Base-by-base conservation (phyloP, 768 basidiomycete genomes). In the Boletus rufocinnamomeus region DNA sequence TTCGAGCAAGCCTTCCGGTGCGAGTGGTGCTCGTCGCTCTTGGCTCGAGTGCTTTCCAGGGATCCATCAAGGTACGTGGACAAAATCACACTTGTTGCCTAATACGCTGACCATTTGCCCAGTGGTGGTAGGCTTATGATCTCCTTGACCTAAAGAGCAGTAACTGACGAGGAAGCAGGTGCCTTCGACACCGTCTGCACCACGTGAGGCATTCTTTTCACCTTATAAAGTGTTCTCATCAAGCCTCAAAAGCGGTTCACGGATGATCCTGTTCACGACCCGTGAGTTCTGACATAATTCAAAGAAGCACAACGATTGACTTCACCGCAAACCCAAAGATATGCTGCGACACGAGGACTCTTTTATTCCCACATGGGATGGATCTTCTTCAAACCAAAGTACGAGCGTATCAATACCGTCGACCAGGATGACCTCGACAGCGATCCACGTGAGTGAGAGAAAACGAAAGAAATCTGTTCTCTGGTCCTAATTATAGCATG, bases 301-400 rank as follows among this genome's bases (percentile, higher is more conserved):
- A 35, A 37, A 28, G 28, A 6, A 7, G 13, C 35, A 45, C 34
- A 27, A 23, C 9, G 1, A 30, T 23, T 45, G 37, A 51, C n/a
- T 44, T 49, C 23, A 32, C 43, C 21, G 19, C 28, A 3, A 49
- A 7, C 34, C 17, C 9, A 23, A 60, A 60, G 59, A n/a, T 60
- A 60, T 11, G 58, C 59, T 2, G 58, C 58, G 2, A 60, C 59
- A 21, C 50, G 58, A 60, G 46, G 59, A 4, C 30, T 60, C 7
- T 38, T 60, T 8, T 53, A 60, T 17, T 60, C 58, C 13, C 59
- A 60, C 40, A 53, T 60, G 46, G 59, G 59, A 30, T 60, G 59
- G 40, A 52, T 60, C 27, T 60, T 60, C 50, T 60, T 60, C 58
- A 60, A 52, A 6, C 50, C 50, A 53, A 60, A 13, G 41, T 60